phyloP scores from a whole-genome alignment of 164 flowering plant species.

The Berberis thunbergii region DNA sequence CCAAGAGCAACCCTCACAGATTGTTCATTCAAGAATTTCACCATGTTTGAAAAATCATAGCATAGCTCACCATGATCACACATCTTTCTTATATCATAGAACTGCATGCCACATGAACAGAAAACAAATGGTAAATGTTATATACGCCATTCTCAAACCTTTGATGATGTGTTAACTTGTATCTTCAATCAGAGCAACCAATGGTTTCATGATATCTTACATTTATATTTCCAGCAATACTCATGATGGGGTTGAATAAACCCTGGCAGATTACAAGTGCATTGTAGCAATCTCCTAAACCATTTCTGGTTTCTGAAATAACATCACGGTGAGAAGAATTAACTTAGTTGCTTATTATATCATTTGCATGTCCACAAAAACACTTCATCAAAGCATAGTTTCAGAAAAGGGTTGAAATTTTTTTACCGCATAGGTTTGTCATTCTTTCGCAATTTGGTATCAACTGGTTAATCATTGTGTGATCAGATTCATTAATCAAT shows the following conservation, averaged over 20 bases:
- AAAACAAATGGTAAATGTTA: neutral
- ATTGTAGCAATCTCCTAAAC: conserved; percentile 28
- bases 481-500: conserved; percentile 41
- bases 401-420: neutral
- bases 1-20: conserved; percentile 61
- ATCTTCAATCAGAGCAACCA: neutral
- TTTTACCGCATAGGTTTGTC: conserved; percentile 45
- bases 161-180: neutral
- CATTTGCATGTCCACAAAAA: too few relatives aligned
- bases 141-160: neutral
- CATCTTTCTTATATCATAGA: conserved; percentile 71
- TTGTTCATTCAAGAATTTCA: conserved; percentile 26
- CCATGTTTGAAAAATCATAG: conserved; percentile 76
- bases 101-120: conserved; percentile 27
- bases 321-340: neutral
- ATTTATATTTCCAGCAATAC: conserved; percentile 33
- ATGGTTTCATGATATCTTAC: conserved; percentile 23
- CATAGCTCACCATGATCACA: conserved; percentile 55
- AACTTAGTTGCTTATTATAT: too few relatives aligned
- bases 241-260: conserved; percentile 45
- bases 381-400: too few relatives aligned
- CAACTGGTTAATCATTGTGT: conserved; percentile 27
- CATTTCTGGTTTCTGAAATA: conserved; percentile 34
- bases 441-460: conserved; percentile 45
- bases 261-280: conserved; percentile 36